These are phyloP conservation scores for Clavispora fructus DNA, from an alignment of 805 yeast species.

Conservation along the genomic window DNA sequence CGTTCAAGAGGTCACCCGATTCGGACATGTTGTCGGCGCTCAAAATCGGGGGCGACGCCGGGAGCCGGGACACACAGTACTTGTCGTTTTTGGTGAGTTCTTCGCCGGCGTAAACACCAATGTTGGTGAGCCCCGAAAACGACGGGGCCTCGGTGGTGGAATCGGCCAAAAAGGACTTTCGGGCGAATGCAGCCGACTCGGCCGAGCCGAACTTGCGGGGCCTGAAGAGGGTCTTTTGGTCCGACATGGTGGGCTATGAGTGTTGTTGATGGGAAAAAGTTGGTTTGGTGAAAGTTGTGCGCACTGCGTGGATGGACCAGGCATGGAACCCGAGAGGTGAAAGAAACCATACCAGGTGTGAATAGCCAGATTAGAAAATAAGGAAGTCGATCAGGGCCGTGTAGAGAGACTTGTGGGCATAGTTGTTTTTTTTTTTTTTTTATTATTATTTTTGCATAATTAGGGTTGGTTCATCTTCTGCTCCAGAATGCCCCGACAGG, in stretches of 20 bases:
- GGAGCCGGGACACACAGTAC: conserved; percentile 52
- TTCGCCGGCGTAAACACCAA: conserved; percentile 3
- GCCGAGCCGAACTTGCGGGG: conserved; percentile 8
- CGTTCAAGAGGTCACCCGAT: conserved; percentile 31
- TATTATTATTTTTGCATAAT: no score
- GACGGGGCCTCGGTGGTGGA: conserved; percentile 8
- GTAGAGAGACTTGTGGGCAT: no score
- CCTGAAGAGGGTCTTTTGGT: conserved; percentile 6
- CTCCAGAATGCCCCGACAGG: no score
- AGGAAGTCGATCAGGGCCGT: no score
- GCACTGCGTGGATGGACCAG: not conserved
- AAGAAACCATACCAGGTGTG: no score
- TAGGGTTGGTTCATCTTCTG: no score
- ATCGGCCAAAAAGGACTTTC: conserved; percentile 10
- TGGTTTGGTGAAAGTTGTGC: not conserved
- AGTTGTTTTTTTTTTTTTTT: no score
- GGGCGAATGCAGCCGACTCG: not conserved
- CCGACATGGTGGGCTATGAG: not conserved
- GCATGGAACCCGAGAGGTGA: not conserved
- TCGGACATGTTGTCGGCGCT: conserved; percentile 6
- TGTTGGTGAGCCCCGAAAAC: not conserved
- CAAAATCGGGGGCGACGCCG: conserved; percentile 48
- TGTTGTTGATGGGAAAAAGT: not conserved
- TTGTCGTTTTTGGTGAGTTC: conserved; percentile 57
- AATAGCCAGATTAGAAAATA: no score